A percentile compares a stretch with the other conserved stretches of the same genome.
Conservation (phyloP, 495 filamentous ascomycete species). For the Hamigera avellanea region DNA sequence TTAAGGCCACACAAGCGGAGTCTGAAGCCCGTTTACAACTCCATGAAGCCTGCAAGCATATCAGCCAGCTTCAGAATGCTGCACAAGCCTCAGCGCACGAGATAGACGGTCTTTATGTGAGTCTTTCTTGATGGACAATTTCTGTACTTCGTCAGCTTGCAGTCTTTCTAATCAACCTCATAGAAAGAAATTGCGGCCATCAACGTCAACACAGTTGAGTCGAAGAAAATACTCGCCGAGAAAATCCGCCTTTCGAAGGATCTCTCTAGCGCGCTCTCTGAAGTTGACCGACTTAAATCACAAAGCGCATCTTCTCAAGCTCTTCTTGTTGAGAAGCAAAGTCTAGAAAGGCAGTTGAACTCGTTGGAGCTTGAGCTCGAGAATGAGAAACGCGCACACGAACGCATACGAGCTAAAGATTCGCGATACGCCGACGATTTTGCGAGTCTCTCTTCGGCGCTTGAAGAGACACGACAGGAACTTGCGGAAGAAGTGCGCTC, state of each 20-base stretch:
- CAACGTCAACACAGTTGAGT: slow-evolving; percentile 49
- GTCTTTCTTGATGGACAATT: slow-evolving; percentile 4
- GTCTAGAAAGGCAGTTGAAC: slow-evolving; percentile 61
- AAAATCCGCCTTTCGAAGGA: slow-evolving; percentile 66
- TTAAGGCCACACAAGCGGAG: slow-evolving; percentile 33
- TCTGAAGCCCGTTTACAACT: slow-evolving; percentile 48
- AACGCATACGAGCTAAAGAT: slow-evolving; percentile 45
- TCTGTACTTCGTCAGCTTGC: background rate
- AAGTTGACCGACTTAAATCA: slow-evolving; percentile 64
- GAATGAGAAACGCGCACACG: slow-evolving; percentile 57
- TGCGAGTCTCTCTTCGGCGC: slow-evolving; percentile 22
- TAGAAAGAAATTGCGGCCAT: slow-evolving; percentile 59
- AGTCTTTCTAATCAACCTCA: slow-evolving; percentile 1
- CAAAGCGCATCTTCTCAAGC: slow-evolving; percentile 56
- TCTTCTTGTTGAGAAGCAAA: slow-evolving; percentile 60
- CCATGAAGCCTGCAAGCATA: slow-evolving; percentile 40
- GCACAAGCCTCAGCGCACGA: slow-evolving; percentile 49
- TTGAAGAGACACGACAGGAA: slow-evolving; percentile 32
- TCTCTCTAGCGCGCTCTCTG: slow-evolving; percentile 55
- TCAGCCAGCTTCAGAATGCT: slow-evolving; percentile 42
- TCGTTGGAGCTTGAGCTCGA: slow-evolving; percentile 70
- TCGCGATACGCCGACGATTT: slow-evolving; percentile 33
- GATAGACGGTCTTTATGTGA: slow-evolving; percentile 56
- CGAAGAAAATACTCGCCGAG: slow-evolving; percentile 59
- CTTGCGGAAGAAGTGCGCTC: slow-evolving; percentile 32